Evolutionary conservation across 768 basidiomycete species (phyloP), one percentile per base, ranked within the genome.

Genomic region (Suillus cothurnatus): DNA sequence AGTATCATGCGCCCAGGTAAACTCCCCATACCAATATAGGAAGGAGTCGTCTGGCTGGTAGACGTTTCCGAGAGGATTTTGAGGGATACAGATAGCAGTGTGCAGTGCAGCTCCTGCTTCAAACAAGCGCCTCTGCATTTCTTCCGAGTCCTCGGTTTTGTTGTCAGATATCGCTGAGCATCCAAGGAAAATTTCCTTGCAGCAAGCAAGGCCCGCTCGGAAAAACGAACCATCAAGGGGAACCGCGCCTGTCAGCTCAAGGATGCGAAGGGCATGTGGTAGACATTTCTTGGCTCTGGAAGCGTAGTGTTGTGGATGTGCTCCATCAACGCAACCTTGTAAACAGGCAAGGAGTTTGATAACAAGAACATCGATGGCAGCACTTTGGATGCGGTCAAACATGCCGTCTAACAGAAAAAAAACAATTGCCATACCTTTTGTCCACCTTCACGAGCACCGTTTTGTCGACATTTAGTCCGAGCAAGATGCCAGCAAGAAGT

Each of bases 391-490:
- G 28, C 12, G 6, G 39, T 59, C 39, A 59, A 39, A 21, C 31
- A 59, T 11, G 12, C 15, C 5, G n/a, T 39, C 38, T 19, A 8
- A 19, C 11, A 21, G 28, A 31, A 59, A 14, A 8, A 61, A 34
- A 14, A 11, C 6, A 50, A 61, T 41, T 7, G 28, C 2, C 26
- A 11, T 26, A 65, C 66, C 66, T 67, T 55, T 67, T 67, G 32
- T 67, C 66, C 17, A 65, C 63, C 45, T 60, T 60, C 11, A 65
- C 57, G 7, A 66, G 34, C 6, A 66, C 64, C 28, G 21, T 66
- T 28, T 52, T 49, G 26, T 67, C 66, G 31, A 65, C 63, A 28
- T 57, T 32, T 45, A 41, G 38, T 21, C 64, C 66, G 3, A 67
- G 55, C 3, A 67, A 39, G 28, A 67, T 38, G 28, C 55, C 58